Evolutionary conservation across 2,329 filamentous ascomycete genomes (phyloP).

Genomic region (Stachybotrys echinatus): DNA sequence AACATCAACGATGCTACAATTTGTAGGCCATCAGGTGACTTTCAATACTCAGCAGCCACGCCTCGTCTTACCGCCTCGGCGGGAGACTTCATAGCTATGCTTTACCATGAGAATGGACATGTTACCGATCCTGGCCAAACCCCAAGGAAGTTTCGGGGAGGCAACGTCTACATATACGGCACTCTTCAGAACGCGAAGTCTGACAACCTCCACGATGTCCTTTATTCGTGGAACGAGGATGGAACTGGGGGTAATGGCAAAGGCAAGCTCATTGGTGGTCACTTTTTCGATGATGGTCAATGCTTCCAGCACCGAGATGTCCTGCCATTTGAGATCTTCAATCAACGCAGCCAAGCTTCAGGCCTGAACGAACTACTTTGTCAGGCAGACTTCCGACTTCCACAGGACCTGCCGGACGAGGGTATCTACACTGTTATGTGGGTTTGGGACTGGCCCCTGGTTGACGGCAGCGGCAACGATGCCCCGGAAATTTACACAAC

Average conservation of each 20-base stretch:
- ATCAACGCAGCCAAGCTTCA: background rate
- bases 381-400: background rate
- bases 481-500: background rate
- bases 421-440: background rate
- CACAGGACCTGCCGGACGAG: background rate
- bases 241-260: background rate
- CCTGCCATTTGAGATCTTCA: background rate
- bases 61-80: background rate
- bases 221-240: background rate
- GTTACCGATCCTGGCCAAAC: background rate
- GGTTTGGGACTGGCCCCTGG: background rate
- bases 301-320: background rate
- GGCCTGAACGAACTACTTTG: background rate
- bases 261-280: background rate
- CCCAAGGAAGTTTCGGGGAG: background rate
- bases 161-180: constrained; percentile 1
- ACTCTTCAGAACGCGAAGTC: background rate
- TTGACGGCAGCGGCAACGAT: background rate
- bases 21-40: background rate
- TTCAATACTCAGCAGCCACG: background rate
- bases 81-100: background rate
- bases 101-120: background rate
- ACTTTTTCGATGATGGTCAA: background rate
- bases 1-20: background rate
- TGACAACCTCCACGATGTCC: background rate